Evolutionary conservation across 1,139 yeast genomes (phyloP).

Genomic region (Hemisphaericaspora lyxosophila): DNA sequence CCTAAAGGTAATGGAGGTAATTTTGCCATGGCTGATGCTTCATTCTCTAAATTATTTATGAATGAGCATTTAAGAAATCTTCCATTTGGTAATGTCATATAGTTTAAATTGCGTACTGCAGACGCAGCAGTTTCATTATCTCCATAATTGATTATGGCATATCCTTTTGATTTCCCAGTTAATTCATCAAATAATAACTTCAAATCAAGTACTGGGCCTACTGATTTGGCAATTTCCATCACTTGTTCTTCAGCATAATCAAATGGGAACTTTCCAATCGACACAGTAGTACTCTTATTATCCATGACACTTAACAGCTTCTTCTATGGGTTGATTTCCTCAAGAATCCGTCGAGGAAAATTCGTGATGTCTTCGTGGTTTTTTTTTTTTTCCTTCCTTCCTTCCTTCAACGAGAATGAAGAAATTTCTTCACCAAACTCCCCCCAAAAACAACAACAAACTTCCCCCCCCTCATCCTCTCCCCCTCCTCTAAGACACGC

Average conservation of each 20-base stretch:
- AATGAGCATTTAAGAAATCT: conserved; percentile 74
- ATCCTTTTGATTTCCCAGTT: conserved; percentile 90
- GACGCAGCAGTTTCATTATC: conserved; percentile 81
- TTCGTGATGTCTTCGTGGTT: too few species aligned
- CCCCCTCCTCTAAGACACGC: neutral
- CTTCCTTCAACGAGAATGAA: neutral
- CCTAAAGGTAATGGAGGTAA: conserved; percentile 51
- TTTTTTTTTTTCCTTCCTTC: too few species aligned
- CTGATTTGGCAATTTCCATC: conserved; percentile 69
- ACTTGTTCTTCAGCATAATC: conserved; percentile 85
- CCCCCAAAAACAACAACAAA: too few species aligned
- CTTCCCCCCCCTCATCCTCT: neutral
- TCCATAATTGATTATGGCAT: conserved; percentile 79
- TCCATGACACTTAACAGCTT: too few species aligned
- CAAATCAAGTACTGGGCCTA: conserved; percentile 82
- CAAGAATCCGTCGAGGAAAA: too few species aligned
- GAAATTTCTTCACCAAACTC: too few species aligned
- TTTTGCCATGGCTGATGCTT: conserved; percentile 23
- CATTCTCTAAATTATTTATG: conserved; percentile 42
- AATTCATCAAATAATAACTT: conserved; percentile 81
- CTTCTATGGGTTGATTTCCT: too few species aligned
- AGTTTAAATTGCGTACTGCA: conserved; percentile 86
- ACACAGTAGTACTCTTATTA: conserved; percentile 27
- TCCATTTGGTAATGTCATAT: conserved; percentile 67
- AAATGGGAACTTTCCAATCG: conserved; percentile 39